A percentile compares a stretch with the other conserved stretches of the same genome.
Evolutionary conservation across 179 eudicot species (phyloP).

Genomic region (Nepenthes alata): DNA sequence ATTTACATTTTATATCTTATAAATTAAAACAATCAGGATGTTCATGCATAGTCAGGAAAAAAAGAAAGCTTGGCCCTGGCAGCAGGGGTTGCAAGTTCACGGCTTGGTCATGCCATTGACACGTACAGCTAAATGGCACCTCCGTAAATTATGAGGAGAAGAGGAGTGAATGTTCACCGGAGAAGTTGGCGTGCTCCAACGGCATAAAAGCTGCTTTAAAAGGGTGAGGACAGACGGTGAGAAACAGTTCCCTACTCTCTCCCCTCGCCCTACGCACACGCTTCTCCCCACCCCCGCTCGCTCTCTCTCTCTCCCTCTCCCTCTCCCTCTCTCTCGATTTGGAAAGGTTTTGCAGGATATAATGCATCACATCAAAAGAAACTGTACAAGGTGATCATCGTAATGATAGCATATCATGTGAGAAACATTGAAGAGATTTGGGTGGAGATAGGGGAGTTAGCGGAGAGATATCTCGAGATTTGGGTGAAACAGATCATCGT

Average conservation of each 20-base stretch:
- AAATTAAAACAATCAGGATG: no score
- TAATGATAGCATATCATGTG: conserved; percentile 10
- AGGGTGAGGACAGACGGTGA: conserved; percentile 31
- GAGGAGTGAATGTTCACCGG: no score
- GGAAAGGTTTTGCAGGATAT: not conserved
- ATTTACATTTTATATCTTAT: no score
- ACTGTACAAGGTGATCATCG: not conserved
- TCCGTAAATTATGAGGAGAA: no score
- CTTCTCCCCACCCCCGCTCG: conserved; percentile 3
- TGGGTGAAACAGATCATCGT: conserved; percentile 16
- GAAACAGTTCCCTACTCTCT: conserved; percentile 14
- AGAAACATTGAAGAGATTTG: conserved; percentile 6
- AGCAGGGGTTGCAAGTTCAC: no score
- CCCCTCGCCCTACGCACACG: not conserved
- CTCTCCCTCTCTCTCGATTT: conserved; percentile 8
- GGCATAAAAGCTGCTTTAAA: conserved; percentile 27
- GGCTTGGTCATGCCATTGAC: no score
- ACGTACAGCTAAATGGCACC: no score
- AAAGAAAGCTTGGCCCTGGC: no score
- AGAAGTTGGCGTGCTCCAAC: conserved; percentile 29
- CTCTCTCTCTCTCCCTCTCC: conserved; percentile 4
- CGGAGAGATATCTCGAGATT: conserved; percentile 6
- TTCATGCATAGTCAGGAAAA: no score
- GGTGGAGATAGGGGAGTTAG: not conserved
- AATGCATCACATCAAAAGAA: not conserved